phyloP scores from a whole-genome alignment of 192 early-diverging fungal genomes.

The Piromyces finnis region DNA sequence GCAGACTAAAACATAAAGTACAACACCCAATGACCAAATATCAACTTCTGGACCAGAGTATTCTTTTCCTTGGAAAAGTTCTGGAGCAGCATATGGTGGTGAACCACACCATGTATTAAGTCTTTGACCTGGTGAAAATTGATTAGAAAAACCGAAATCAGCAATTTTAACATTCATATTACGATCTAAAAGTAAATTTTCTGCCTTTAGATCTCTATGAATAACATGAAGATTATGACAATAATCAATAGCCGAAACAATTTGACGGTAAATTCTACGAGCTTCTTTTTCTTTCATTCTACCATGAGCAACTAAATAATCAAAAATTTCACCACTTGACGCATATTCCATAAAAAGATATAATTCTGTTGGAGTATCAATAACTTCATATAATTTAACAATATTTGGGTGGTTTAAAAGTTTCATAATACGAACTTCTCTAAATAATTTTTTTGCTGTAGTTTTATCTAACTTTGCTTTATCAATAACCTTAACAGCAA shows the following conservation, averaged over 20 bases:
- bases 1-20: conserved; percentile 71
- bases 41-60: conserved; percentile 91
- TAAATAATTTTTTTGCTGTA: conserved; percentile 37
- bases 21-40: conserved; percentile 84
- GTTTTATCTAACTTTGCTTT: conserved; percentile 35
- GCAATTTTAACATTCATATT: conserved; percentile 48
- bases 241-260: conserved; percentile 33
- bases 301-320: conserved; percentile 44
- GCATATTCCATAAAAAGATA: conserved; percentile 44
- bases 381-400: conserved; percentile 44
- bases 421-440: conserved; percentile 46
- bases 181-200: conserved; percentile 35
- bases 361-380: conserved; percentile 39
- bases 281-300: conserved; percentile 48
- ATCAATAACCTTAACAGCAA: conserved; percentile 43
- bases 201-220: conserved; percentile 30
- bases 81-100: conserved; percentile 20
- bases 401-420: conserved; percentile 34
- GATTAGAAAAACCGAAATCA: conserved; percentile 45
- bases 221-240: conserved; percentile 35
- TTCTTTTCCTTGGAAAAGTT: conserved; percentile 43
- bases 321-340: conserved; percentile 38
- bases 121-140: conserved; percentile 32
- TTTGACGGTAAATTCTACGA: conserved; percentile 29
- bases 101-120: conserved; percentile 43